Base-by-base conservation (phyloP, 164 flowering plant genomes). In the Sedum album region DNA sequence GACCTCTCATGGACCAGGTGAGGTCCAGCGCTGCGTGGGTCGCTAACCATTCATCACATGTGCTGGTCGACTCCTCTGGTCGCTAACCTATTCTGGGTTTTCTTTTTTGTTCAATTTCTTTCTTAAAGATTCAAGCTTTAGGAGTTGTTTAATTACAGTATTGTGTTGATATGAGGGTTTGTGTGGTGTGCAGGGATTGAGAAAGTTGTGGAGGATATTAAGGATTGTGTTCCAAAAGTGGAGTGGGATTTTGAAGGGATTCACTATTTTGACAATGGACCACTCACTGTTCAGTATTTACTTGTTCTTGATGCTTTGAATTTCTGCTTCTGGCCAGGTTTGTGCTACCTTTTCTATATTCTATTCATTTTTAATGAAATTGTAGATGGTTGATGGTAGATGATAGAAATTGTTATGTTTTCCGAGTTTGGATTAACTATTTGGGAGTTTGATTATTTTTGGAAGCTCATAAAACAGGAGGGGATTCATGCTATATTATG, bases 241-340 rank as follows among this genome's bases (percentile, higher is more conserved):
- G 85, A 85, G 66, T 94, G 98, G 97, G 81, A 91, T 87, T 91
- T 82, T 67, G 98, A 94, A 83, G 95, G 96, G 75, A 91, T 89
- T 85, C 98, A 94, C 72, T 94, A 86, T 70, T 91, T 89, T 25
- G 98, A 94, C 65, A 73, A 85, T 71, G 97, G 97, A 0, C 93
- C 96, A 2, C 91, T 94, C 53, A 86, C 98, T 21, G 90, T 94
- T 70, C 98, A 94, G 78, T 94, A 94, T 75, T 73, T 91, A 42
- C 77, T 91, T 68, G 96, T 91, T 20, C 73, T 94, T 79, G 98
- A 93, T 70, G 86, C 98, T 10, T 44, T 94, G 72, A 94, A 94
- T 80, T 91, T 94, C 73, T 94, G 98, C 73, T 94, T 91, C 72
- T 94, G 98, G 98, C 98, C 98, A 38, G 98, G 98, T 93, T 72